Evolutionary conservation across 805 yeast species (phyloP).

Genomic region (Pichia deserticola): DNA sequence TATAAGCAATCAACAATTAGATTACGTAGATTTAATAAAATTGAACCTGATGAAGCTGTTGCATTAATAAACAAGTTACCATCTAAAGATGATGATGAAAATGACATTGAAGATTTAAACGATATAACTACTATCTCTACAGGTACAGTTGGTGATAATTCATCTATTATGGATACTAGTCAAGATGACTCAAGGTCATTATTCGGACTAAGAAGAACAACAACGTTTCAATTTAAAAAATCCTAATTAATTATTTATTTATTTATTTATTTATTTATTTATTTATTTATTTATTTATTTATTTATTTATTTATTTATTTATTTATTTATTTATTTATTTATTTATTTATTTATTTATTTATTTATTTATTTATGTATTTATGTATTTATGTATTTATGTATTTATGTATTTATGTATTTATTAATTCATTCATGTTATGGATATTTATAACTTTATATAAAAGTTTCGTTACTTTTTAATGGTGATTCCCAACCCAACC

Average conservation of each 20-base stretch:
- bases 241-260: not conserved
- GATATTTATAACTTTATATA: not conserved
- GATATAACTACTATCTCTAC: too few relatives aligned
- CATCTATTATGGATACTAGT: conserved; percentile 1
- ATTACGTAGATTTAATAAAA: conserved; percentile 62
- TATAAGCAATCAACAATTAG: conserved; percentile 50
- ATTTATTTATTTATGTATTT: not conserved
- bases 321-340: not conserved
- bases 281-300: not conserved
- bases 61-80: conserved; percentile 47
- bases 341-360: too few relatives aligned
- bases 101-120: not conserved
- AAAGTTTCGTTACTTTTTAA: conserved; percentile 20
- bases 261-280: too few relatives aligned
- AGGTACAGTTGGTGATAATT: not conserved
- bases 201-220: conserved; percentile 21
- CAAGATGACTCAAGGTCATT: conserved; percentile 19
- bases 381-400: too few relatives aligned
- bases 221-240: conserved; percentile 11
- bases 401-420: not conserved
- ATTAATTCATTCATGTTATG: not conserved
- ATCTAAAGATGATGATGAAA: not conserved
- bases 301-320: too few relatives aligned
- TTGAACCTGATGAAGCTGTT: conserved; percentile 66
- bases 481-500: conserved; percentile 78